Percentiles rank a stretch among this genome's conserved stretches.
phyloP scores from a whole-genome alignment of 2,329 filamentous ascomycete genomes.

The Paecilomyces fulvus region DNA sequence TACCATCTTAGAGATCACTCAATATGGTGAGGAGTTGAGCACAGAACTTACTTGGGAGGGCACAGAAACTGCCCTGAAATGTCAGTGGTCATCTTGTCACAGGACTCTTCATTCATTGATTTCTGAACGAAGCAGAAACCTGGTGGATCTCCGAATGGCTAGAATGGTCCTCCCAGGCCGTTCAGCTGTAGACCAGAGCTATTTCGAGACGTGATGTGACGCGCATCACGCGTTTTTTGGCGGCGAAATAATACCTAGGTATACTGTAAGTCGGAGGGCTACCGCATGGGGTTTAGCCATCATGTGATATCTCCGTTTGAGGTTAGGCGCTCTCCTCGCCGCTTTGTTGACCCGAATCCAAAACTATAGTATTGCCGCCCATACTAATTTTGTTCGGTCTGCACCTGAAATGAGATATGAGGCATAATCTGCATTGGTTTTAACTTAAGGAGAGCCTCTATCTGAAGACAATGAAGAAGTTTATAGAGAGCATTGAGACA shows the following conservation, averaged over 20 bases:
- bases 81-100: slow-evolving; percentile 10
- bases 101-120: not conserved
- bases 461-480: too few relatives aligned
- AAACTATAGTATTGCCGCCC: too few relatives aligned
- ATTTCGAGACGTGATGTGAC: slow-evolving; percentile 2
- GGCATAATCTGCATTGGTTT: too few relatives aligned
- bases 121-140: not conserved
- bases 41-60: slow-evolving; percentile 18
- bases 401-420: too few relatives aligned
- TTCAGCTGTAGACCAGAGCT: not conserved
- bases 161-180: not conserved
- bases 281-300: too few relatives aligned
- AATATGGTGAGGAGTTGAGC: not conserved
- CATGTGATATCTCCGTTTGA: too few relatives aligned
- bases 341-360: too few relatives aligned
- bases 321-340: too few relatives aligned
- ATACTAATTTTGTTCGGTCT: too few relatives aligned
- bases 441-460: too few relatives aligned
- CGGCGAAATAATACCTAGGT: not conserved
- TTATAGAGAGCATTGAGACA: too few relatives aligned
- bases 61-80: slow-evolving; percentile 17
- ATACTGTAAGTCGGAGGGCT: too few relatives aligned
- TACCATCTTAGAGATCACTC: not conserved
- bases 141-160: not conserved
- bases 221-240: slow-evolving; percentile 6